Percentiles rank a stretch among this genome's conserved stretches.
These are phyloP conservation scores for Ceratobasidium sp. DNA, from an alignment of 1,284 basidiomycete species.

Conservation along the genomic window DNA sequence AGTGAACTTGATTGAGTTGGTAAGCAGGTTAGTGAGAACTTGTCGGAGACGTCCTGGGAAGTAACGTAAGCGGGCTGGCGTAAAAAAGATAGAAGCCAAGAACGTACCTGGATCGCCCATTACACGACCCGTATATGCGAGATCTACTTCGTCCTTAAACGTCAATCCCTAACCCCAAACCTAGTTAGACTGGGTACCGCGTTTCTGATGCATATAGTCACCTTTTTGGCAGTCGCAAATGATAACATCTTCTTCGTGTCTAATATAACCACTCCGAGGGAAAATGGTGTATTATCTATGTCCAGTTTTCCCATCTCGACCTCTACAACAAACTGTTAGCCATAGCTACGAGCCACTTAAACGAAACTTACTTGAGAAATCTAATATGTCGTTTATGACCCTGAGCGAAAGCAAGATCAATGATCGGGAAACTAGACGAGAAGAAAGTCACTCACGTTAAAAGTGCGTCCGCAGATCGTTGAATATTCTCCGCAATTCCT, in stretches of 20 bases:
- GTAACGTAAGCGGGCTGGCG: background rate
- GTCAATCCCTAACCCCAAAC: slow-evolving; percentile 14
- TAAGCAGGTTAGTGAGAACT: slow-evolving; percentile 42
- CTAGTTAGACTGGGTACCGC: background rate
- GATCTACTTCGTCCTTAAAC: slow-evolving; percentile 32
- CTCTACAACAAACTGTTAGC: slow-evolving; percentile 13
- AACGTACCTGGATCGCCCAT: slow-evolving; percentile 42
- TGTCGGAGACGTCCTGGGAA: slow-evolving; percentile 32
- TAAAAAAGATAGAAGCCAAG: background rate
- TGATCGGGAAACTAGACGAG: background rate
- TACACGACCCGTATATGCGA: slow-evolving; percentile 34
- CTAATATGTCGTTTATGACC: slow-evolving; percentile 38
- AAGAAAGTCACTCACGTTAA: slow-evolving; percentile 5
- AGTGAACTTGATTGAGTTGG: slow-evolving; percentile 45
- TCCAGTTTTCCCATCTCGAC: slow-evolving; percentile 44
- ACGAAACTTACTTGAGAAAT: slow-evolving; percentile 28
- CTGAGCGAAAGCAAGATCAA: background rate
- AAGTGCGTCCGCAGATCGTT: slow-evolving; percentile 39
- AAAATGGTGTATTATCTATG: slow-evolving; percentile 39
- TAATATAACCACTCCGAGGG: slow-evolving; percentile 28
- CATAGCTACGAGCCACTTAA: background rate
- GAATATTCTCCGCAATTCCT: slow-evolving; percentile 40
- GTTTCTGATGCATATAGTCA: background rate
- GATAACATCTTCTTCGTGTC: slow-evolving; percentile 45
- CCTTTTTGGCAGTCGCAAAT: slow-evolving; percentile 43